A percentile compares a stretch with the other conserved stretches of the same genome.
Conservation (phyloP, 78 protist species). For the Protostelium mycophagum region DNA sequence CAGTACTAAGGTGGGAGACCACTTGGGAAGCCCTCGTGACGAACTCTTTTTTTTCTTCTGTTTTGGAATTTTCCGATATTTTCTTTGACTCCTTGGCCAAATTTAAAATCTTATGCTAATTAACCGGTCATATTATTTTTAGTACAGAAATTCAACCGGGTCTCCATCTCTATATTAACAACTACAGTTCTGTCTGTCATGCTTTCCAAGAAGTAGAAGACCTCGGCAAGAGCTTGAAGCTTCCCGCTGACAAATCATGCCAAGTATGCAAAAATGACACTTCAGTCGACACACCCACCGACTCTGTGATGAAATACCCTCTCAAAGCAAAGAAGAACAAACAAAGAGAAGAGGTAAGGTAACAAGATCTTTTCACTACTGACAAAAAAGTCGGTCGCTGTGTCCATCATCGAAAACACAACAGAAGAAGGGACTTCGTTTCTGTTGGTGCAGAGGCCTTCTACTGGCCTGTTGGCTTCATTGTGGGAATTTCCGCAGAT, state of each 20-base stretch:
- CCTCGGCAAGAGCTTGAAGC: not conserved
- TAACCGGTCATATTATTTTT: not conserved
- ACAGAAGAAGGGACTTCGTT: not conserved
- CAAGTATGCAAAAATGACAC: conserved; percentile 17
- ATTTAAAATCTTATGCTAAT: not conserved
- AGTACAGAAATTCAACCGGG: not conserved
- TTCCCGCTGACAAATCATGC: conserved; percentile 13
- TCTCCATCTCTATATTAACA: no score
- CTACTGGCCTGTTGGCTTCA: conserved; percentile 44
- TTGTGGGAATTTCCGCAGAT: conserved; percentile 35
- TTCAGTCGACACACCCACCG: conserved; percentile 23
- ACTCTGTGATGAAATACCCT: conserved; percentile 37
- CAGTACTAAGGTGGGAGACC: no score
- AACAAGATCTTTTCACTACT: not conserved
- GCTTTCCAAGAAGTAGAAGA: conserved; percentile 1
- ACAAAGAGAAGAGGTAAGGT: conserved; percentile 17
- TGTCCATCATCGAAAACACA: conserved; percentile 13
- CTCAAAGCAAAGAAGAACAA: conserved; percentile 26
- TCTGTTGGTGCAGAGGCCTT: conserved; percentile 41
- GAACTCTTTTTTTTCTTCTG: no score
- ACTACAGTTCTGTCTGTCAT: not conserved
- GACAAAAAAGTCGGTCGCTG: conserved; percentile 8
- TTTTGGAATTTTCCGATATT: not conserved
- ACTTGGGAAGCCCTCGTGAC: no score
- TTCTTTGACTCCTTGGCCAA: not conserved